Base-by-base conservation (phyloP, 345 rosid genomes). In the Lepidium sativum region DNA sequence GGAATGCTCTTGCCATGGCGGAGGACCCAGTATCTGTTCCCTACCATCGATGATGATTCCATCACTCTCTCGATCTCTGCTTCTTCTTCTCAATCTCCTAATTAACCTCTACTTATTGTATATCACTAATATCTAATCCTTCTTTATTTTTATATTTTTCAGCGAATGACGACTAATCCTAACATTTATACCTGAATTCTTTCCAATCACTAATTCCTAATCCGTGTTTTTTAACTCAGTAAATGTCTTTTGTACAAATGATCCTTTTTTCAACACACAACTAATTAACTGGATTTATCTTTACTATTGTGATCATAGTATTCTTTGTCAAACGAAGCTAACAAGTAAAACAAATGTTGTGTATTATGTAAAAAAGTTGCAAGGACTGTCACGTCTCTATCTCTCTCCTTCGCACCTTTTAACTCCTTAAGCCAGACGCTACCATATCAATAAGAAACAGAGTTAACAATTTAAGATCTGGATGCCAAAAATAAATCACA, bases 1-100 rank as follows among this genome's bases (percentile, higher is more conserved):
- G 98, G 95, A 42, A 88, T 82, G 86, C 96, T 86, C 77, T 85
- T 87, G 13, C 96, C 98, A 27, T 89, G 96, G 63, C 96, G 79
- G 55, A 84, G 77, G 1, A 85, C 69, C 96, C 98, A 92, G 70
- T 86, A 23, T 23, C 25, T 23, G 25, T 23, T 23, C 25, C 25
- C 72, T 82, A 80, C 60, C 38, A 80, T 6, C 12, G 71, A 78
- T 43, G 79, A 43, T 62, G 76, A 45, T 12, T 58, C 78, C 86
- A 81, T 75, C 35, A 16, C 49, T 15, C 17, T 42, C 31, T 5
- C 5, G 1, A 5, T 7, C 31, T 27, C 31, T 27, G 31, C 31
- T 27, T 27, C 4, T 27, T 6, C 31, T 27, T 5, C 31, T 27
- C 29, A 20, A 20, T 20, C 1, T 20, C 21, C 1, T 2, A 20